These are phyloP conservation scores for Hypoxylon sp. DNA, from an alignment of 2,329 filamentous ascomycete species.

Conservation along the genomic window DNA sequence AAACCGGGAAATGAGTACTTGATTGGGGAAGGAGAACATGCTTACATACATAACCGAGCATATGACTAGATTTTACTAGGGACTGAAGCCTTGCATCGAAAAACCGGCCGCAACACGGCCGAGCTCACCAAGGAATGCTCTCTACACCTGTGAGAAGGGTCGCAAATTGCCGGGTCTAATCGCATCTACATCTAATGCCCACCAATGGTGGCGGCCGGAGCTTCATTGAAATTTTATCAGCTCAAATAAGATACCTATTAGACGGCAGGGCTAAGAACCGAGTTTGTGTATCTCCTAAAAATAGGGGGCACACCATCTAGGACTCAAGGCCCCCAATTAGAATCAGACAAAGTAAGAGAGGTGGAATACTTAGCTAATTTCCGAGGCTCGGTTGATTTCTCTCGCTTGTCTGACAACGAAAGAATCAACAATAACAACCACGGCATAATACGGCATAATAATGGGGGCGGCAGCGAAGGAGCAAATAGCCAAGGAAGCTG, in stretches of 20 bases:
- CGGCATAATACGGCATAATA: background rate
- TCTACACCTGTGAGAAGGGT: background rate
- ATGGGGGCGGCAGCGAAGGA: background rate
- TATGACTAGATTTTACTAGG: background rate
- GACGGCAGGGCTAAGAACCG: background rate
- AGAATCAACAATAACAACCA: background rate
- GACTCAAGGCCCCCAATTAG: background rate
- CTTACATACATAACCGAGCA: background rate
- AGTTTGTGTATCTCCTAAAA: background rate
- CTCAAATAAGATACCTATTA: constrained; percentile 17
- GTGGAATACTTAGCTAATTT: background rate
- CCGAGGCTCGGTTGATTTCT: background rate
- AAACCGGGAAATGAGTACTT: background rate
- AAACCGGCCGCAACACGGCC: background rate
- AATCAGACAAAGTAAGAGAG: background rate
- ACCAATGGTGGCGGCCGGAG: background rate
- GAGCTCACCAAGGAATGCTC: background rate
- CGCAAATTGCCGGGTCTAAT: background rate
- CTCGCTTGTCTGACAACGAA: background rate
- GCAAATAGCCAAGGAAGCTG: background rate
- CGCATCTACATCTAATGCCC: background rate
- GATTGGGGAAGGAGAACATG: background rate
- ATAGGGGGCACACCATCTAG: background rate
- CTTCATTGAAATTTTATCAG: constrained; percentile 5
- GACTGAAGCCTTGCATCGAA: background rate